Base-by-base conservation (phyloP, 345 rosid species). In the Pugionium cornutum region DNA sequence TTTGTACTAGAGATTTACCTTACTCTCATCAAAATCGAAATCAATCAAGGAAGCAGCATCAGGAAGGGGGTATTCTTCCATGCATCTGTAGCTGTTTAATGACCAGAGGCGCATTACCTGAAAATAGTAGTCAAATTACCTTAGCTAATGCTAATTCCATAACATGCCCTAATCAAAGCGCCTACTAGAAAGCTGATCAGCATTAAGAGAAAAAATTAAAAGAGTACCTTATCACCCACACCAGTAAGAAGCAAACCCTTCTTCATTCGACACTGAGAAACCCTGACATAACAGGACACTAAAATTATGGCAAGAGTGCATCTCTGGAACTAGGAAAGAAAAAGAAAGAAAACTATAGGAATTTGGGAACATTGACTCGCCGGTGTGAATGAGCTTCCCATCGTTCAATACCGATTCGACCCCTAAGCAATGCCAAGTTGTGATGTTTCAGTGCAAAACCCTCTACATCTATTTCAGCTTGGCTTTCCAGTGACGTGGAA, bases 51-150 rank as follows among this genome's bases (percentile, higher is more conserved):
- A 75, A 31, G 44, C 62, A 56, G 75, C 70, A 79, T 78, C 75
- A 42, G 94, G 86, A 43, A 87, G 45, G 18, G 89, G 50, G 77
- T 89, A 89, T 62, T 89, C 94, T 76, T 81, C 91, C 53, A 82
- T 51, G 53, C 96, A 84, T 70, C 78, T 83, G 77, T 79, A 86
- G 70, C 78, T 76, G 66, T 80, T 77, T 37, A 83, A 48, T 33
- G 97, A 92, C 98, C 98, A 92, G 30, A 89, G 88, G 34, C 96
- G 94, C 85, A 92, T 75, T 69, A 87, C 89, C 98, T 92, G 76
- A 66, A 58, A 75, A 55, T 2, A 72, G 53, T 37, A 47, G 6
- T 53, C 77, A 59, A 8, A 35, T 30, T 9, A 55, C 53, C 32
- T 55, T 40, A 32, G 32, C 58, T 7, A 51, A 55, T 31, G 34